Conservation (phyloP, 768 basidiomycete genomes). For the Termitomyces titanicus region DNA sequence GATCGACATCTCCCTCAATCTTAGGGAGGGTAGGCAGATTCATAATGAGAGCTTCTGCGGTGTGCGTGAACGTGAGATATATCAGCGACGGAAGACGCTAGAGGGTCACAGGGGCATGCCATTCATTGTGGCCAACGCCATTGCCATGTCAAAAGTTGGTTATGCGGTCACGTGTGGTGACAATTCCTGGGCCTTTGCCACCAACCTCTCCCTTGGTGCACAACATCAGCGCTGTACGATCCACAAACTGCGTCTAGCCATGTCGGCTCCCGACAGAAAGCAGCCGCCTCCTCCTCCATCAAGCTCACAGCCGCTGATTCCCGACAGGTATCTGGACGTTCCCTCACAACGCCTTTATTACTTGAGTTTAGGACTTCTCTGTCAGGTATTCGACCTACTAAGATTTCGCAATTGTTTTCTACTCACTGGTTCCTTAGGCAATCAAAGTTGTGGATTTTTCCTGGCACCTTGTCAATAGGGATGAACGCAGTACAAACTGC, state of each 20-base stretch:
- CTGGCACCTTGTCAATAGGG: constrained; percentile 46
- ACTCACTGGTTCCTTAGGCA: constrained; percentile 42
- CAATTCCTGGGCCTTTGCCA: background rate
- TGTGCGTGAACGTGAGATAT: background rate
- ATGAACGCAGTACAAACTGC: constrained; percentile 40
- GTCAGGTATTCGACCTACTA: constrained; percentile 53
- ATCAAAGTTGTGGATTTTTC: constrained; percentile 74
- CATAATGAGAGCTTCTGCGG: constrained; percentile 1
- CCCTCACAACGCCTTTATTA: constrained; percentile 80
- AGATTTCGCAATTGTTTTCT: background rate
- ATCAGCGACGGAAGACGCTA: background rate
- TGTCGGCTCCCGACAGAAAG: constrained; percentile 18
- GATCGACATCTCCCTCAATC: constrained; percentile 50
- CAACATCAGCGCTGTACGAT: background rate
- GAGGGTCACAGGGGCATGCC: background rate
- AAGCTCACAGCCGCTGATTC: constrained; percentile 48
- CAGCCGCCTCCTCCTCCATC: constrained; percentile 5
- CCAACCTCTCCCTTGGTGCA: background rate
- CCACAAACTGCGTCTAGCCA: constrained; percentile 6
- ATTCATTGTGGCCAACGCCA: background rate
- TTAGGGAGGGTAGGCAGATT: constrained; percentile 46
- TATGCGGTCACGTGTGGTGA: constrained; percentile 13
- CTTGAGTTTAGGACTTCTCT: constrained; percentile 68
- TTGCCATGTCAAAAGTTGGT: background rate
- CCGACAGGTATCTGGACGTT: constrained; percentile 69